A percentile compares a stretch with the other conserved stretches of the same genome.
Conservation (phyloP, 176 grass and related monocot species). For the Musa acuminata region DNA sequence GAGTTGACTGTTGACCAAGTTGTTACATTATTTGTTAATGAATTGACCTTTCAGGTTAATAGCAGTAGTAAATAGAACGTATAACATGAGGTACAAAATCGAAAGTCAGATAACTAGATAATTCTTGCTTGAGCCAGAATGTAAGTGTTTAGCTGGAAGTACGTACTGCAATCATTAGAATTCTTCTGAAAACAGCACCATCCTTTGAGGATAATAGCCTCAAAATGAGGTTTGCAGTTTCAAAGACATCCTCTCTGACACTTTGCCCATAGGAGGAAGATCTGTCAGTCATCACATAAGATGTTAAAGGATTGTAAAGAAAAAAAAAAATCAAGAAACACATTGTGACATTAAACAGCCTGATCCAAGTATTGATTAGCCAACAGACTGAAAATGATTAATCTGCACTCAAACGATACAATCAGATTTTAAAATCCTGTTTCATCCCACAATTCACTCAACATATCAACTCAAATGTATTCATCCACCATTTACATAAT, state of each 20-base stretch:
- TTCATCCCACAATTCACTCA: no score
- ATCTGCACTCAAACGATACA: no score
- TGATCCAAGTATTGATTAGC: not conserved
- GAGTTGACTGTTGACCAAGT: no score
- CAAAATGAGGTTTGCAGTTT: slow-evolving; percentile 40
- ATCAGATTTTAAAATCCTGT: no score
- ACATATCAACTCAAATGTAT: no score
- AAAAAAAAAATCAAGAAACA: not conserved
- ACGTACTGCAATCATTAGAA: slow-evolving; percentile 61
- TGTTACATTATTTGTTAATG: no score
- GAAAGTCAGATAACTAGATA: no score
- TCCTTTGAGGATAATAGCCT: slow-evolving; percentile 48
- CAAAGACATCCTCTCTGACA: slow-evolving; percentile 24
- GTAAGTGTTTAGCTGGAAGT: not conserved
- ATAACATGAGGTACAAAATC: no score
- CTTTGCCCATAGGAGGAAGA: slow-evolving; percentile 16
- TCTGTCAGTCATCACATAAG: slow-evolving; percentile 16
- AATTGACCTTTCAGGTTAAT: no score
- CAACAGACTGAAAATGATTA: not conserved
- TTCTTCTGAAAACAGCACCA: slow-evolving; percentile 43
- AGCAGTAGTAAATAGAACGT: no score
- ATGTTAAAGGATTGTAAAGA: not conserved
- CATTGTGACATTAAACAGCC: not conserved
- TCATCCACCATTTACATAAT: no score
- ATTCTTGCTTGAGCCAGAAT: not conserved